phyloP scores from a whole-genome alignment of 805 yeast genomes.

The Cyberlindnera xylosilytica region DNA sequence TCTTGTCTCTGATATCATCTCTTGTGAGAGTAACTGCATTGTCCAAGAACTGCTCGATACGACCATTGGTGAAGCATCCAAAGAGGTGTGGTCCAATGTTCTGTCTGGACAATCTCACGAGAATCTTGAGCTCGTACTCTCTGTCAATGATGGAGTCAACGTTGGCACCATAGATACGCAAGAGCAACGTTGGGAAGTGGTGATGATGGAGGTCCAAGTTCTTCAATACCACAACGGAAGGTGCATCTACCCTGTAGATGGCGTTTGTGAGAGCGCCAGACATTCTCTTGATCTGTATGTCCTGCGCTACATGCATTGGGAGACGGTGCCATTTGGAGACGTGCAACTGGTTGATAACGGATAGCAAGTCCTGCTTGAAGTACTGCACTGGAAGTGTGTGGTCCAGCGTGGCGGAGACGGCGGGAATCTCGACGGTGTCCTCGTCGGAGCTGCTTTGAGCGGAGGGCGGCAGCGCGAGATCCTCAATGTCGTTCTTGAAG shows the following conservation, averaged over 20 bases:
- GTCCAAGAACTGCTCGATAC: constrained; percentile 89
- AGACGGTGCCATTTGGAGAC: constrained; percentile 76
- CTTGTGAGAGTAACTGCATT: constrained; percentile 77
- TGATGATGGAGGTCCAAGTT: constrained; percentile 32
- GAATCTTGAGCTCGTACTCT: constrained; percentile 67
- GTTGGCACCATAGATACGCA: constrained; percentile 86
- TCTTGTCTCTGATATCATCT: constrained; percentile 69
- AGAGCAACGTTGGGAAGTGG: constrained; percentile 57
- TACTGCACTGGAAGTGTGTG: constrained; percentile 78
- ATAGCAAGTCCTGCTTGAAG: constrained; percentile 75
- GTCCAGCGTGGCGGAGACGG: constrained; percentile 60
- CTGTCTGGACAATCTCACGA: constrained; percentile 69
- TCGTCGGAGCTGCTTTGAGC: constrained; percentile 9
- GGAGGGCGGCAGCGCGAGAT: constrained; percentile 8
- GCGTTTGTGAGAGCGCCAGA: constrained; percentile 94
- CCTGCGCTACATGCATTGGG: constrained; percentile 33
- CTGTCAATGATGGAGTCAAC: constrained; percentile 85
- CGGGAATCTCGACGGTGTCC: constrained; percentile 35
- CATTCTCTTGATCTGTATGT: constrained; percentile 60
- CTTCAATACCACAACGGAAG: constrained; percentile 32
- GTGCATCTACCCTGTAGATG: constrained; percentile 72
- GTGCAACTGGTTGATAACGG: constrained; percentile 56
- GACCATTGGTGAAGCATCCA: constrained; percentile 89
- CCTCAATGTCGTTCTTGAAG: constrained; percentile 7
- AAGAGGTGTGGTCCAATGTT: constrained; percentile 85